These are phyloP conservation scores for Blastomyces gilchristii DNA, from an alignment of 2,329 filamentous ascomycete species.

Conservation along the genomic window DNA sequence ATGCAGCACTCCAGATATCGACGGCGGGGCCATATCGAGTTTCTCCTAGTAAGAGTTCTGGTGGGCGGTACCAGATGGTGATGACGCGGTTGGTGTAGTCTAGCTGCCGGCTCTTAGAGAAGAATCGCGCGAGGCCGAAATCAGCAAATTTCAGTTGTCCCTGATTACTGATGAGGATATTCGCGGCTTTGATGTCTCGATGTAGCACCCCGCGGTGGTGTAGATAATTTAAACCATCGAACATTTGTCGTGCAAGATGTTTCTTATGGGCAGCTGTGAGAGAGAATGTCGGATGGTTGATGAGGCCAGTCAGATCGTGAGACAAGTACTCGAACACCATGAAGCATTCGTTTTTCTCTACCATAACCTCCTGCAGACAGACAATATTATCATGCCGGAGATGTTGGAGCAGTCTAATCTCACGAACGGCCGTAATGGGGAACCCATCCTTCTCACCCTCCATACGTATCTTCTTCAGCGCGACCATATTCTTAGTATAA, in stretches of 20 bases:
- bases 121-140: slow-evolving; percentile 92
- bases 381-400: slow-evolving; percentile 82
- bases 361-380: slow-evolving; percentile 92
- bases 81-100: slow-evolving; percentile 99
- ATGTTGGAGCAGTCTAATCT: slow-evolving; percentile 94
- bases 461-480: slow-evolving; percentile 98
- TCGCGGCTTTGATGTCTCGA: slow-evolving; percentile 95
- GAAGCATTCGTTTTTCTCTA: slow-evolving; percentile 96
- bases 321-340: slow-evolving; percentile 99
- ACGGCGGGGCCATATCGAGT: slow-evolving; percentile 83
- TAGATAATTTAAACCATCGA: slow-evolving; percentile 86
- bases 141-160: slow-evolving; percentile 88
- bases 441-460: slow-evolving; percentile 99
- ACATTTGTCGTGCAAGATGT: slow-evolving; percentile 82
- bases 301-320: slow-evolving; percentile 85
- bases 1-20: slow-evolving; percentile 95
- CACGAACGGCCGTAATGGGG: slow-evolving; percentile 88
- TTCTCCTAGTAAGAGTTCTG: slow-evolving; percentile 81
- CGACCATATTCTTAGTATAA: slow-evolving; percentile 67
- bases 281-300: slow-evolving; percentile 88
- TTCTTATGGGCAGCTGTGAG: slow-evolving; percentile 82
- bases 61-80: slow-evolving; percentile 94
- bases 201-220: slow-evolving; percentile 90
- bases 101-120: slow-evolving; percentile 78
- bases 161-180: slow-evolving; percentile 84